These are phyloP conservation scores for Mortierella hygrophila DNA, from an alignment of 192 early-diverging fungal species.

Conservation along the genomic window DNA sequence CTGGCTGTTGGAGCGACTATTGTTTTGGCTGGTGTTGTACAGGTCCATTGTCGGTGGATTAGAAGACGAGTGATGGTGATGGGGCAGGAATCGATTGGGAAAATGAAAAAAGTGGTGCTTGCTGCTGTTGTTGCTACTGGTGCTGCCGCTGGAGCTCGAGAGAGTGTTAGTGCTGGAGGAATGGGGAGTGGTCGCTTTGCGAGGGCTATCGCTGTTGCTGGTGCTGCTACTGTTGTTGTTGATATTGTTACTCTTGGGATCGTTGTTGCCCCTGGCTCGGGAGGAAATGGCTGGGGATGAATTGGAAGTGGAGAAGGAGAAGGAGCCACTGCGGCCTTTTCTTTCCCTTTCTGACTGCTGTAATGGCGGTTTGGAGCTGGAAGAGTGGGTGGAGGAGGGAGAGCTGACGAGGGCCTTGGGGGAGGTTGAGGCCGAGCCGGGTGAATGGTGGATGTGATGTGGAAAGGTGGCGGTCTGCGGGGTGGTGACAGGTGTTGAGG, in stretches of 20 bases:
- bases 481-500: slow-evolving; percentile 37
- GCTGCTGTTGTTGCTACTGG: not conserved
- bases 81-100: slow-evolving; percentile 24
- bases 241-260: slow-evolving; percentile 28
- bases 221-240: not conserved
- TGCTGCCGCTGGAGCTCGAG: slow-evolving; percentile 14
- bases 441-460: slow-evolving; percentile 14
- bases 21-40: slow-evolving; percentile 14
- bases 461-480: slow-evolving; percentile 33
- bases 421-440: not conserved
- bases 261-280: slow-evolving; percentile 43
- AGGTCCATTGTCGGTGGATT: slow-evolving; percentile 8
- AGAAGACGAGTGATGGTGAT: not conserved
- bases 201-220: slow-evolving; percentile 7
- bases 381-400: not conserved
- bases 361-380: slow-evolving; percentile 33
- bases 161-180: slow-evolving; percentile 11
- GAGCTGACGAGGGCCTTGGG: not conserved
- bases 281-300: slow-evolving; percentile 23
- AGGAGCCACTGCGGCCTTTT: slow-evolving; percentile 44
- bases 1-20: slow-evolving; percentile 5
- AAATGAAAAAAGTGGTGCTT: slow-evolving; percentile 36
- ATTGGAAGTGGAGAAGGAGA: slow-evolving; percentile 49
- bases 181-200: slow-evolving; percentile 1
- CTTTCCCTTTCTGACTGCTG: slow-evolving; percentile 37